Conservation (phyloP, 345 rosid species). For the Trapa incisa region DNA sequence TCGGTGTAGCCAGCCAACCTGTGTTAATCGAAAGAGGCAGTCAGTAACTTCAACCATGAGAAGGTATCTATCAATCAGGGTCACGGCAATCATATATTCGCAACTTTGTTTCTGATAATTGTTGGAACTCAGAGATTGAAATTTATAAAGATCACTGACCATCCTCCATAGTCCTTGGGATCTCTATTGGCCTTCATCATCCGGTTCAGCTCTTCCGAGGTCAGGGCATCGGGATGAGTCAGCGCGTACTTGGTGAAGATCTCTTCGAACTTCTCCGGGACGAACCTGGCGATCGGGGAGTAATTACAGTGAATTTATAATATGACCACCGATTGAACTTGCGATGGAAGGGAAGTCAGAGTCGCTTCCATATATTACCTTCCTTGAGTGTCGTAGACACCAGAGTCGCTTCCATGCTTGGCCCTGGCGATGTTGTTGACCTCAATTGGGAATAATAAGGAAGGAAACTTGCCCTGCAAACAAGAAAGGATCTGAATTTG, state of each 20-base stretch:
- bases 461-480: constrained; percentile 53
- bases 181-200: constrained; percentile 16
- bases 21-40: background rate
- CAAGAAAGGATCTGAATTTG: background rate
- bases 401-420: constrained; percentile 83
- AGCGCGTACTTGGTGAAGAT: constrained; percentile 46
- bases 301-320: no score
- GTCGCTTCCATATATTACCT: constrained; percentile 22
- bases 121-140: no score
- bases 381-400: constrained; percentile 69
- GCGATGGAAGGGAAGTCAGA: no score
- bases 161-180: constrained; percentile 12
- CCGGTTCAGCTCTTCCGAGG: constrained; percentile 8
- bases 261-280: constrained; percentile 55
- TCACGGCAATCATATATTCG: no score
- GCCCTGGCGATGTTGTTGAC: constrained; percentile 47
- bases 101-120: background rate
- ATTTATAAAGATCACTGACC: constrained; percentile 4
- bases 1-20: constrained; percentile 57
- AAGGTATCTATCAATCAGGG: no score
- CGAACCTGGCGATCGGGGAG: constrained; percentile 36
- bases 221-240: constrained; percentile 11
- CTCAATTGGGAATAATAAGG: constrained; percentile 56
- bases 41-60: no score
- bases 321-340: no score